Percentiles rank a stretch among this genome's conserved stretches.
These are phyloP conservation scores for Fusarium vanettenii DNA, from an alignment of 2,329 filamentous ascomycete species.

Conservation along the genomic window DNA sequence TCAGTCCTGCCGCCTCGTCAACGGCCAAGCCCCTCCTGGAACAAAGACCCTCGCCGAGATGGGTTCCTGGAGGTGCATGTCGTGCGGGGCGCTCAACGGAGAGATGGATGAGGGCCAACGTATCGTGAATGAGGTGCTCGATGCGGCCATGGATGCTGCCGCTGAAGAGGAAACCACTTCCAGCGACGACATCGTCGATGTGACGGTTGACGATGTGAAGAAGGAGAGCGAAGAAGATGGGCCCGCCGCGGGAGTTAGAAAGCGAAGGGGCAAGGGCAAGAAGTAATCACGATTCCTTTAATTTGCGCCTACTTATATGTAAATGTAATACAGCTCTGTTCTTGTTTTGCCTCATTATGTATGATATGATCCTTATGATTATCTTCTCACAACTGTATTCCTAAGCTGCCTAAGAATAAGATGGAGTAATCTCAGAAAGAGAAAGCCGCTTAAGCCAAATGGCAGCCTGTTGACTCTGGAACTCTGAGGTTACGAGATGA, in stretches of 20 bases:
- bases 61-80: conserved; percentile 88
- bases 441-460: not conserved
- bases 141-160: conserved; percentile 34
- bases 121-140: conserved; percentile 75
- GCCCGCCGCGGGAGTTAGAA: conserved; percentile 38
- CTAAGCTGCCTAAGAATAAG: not conserved
- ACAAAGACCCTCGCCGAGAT: conserved; percentile 81
- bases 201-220: conserved; percentile 20
- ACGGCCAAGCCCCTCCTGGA: conserved; percentile 94
- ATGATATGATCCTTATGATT: not conserved
- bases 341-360: not conserved
- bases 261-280: conserved; percentile 41
- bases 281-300: conserved; percentile 29
- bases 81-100: conserved; percentile 86
- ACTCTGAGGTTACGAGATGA: no score
- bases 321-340: conserved; percentile 6
- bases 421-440: not conserved
- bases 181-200: conserved; percentile 26
- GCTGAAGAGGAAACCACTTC: conserved; percentile 23
- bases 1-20: conserved; percentile 83
- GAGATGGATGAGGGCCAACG: conserved; percentile 80
- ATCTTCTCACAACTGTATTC: not conserved
- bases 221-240: conserved; percentile 33
- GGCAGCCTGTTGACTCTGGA: not conserved
- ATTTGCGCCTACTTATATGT: conserved; percentile 1